phyloP scores from a whole-genome alignment of 1,284 basidiomycete genomes.

The Farysia itapuensis region DNA sequence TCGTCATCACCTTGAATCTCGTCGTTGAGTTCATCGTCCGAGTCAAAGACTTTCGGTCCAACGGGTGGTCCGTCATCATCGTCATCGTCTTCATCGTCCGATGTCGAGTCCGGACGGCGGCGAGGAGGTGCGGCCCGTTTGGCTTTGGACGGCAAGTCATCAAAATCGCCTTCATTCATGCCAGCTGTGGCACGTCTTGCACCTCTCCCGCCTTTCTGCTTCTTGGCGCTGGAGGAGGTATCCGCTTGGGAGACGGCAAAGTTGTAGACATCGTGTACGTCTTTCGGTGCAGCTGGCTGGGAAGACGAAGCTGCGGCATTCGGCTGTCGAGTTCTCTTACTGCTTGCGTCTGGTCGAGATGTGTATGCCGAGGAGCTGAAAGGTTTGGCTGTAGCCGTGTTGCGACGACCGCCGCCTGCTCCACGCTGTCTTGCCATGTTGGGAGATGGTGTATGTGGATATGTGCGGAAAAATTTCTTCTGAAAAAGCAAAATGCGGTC shows the following conservation, averaged over 20 bases:
- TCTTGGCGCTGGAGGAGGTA: constrained; percentile 3
- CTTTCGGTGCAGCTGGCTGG: constrained; percentile 2
- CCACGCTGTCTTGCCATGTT: constrained; percentile 1
- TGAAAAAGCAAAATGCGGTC: too few relatives aligned
- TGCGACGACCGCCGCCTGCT: not conserved
- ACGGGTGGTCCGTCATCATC: constrained; percentile 11
- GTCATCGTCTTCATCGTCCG: constrained; percentile 11
- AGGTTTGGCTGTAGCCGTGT: not conserved
- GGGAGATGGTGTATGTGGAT: constrained; percentile 18
- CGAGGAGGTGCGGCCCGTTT: constrained; percentile 2
- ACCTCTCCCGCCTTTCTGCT: constrained; percentile 3
- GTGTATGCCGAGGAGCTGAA: not conserved
- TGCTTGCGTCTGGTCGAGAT: not conserved
- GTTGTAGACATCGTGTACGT: constrained; percentile 28
- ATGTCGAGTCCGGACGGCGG: constrained; percentile 1
- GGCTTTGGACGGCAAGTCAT: constrained; percentile 46
- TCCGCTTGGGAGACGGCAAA: constrained; percentile 3
- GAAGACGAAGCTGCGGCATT: too few relatives aligned
- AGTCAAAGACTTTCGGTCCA: constrained; percentile 43
- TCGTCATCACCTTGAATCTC: constrained; percentile 49
- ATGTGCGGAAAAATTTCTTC: too few relatives aligned
- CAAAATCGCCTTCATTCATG: constrained; percentile 60
- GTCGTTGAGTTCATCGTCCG: constrained; percentile 41
- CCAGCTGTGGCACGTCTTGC: constrained; percentile 18
- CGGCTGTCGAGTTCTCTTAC: not conserved